A percentile compares a stretch with the other conserved stretches of the same genome.
Conservation (phyloP, 1,139 yeast species). For the Casaregolazyma suthepensis region DNA sequence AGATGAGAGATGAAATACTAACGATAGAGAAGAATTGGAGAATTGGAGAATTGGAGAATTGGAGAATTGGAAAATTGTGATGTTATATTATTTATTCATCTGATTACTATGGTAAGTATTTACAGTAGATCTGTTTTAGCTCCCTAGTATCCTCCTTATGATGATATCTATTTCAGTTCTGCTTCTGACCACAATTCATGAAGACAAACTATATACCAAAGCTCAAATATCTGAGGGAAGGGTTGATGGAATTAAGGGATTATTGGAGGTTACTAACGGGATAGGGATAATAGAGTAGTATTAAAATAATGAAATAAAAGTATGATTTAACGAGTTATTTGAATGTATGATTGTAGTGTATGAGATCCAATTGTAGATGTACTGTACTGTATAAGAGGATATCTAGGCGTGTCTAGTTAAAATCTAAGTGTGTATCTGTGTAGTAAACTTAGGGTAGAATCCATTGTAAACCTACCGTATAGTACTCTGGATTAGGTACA, state of each 20-base stretch:
- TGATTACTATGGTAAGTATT: not conserved
- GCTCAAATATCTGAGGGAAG: constrained; percentile 25
- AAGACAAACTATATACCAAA: constrained; percentile 55
- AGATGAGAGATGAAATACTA: not conserved
- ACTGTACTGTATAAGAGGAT: no score
- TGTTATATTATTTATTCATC: not conserved
- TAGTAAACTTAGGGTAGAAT: no score
- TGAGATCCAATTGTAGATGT: no score
- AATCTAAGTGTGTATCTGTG: no score
- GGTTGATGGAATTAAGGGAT: not conserved
- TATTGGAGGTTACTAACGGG: not conserved
- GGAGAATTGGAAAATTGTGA: not conserved
- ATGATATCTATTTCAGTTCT: constrained; percentile 54
- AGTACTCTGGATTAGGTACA: no score
- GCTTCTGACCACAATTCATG: constrained; percentile 74
- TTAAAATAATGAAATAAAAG: no score
- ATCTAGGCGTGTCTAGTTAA: no score
- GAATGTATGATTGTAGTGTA: no score
- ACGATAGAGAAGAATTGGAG: not conserved
- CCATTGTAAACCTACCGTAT: no score
- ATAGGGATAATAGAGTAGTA: not conserved
- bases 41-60: no score
- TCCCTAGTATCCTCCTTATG: constrained; percentile 3
- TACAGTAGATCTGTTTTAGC: not conserved
- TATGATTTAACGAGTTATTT: no score